Base-by-base conservation (phyloP, 1,139 yeast species). In the Insectozyma bohioensis region DNA sequence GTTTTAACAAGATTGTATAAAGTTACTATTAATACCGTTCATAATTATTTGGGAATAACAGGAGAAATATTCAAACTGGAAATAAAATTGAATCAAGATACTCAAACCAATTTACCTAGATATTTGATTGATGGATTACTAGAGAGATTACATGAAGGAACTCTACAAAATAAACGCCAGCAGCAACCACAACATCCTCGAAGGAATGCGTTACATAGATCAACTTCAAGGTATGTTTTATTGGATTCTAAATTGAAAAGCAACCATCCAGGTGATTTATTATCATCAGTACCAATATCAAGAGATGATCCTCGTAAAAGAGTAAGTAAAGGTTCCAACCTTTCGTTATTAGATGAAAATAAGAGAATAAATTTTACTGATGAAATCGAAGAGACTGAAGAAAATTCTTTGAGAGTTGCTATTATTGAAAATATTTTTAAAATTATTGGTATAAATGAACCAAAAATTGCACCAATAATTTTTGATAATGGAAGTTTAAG, bases 1-100 rank as follows among this genome's bases (percentile, higher is more conserved):
- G 87, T 92, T 12, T 65, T 90, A 41, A 83, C 95, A 1, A 74
- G 95, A 42, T 68, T 92, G 37, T 87, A 87, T 54, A 75, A 95
- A 47, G 97, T 92, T 5, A 90, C 97, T 0, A 80, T 90, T 60
- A 92, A 84, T 51, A 85, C 97, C 0, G 85, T 94, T 9, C 94
- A 90, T 52, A 75, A 78, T 46, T 92, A 92, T 54, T 65, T 92
- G 33, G 96, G 95, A 0, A 61, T 92, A 20, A 87, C 97, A 0
- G 68, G 77, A 17, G 96, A 88, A 48, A 80, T 92, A 24, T 74
- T 86, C 46, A 80, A 82, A 36, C 81, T 90, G 12, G 98, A 92
- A 52, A 61, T 75, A 4, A 67, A 69, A 13, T 63, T 92, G 33
- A 92, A 92, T 52, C 56, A 64, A 20, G 53, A 61, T 6, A 61